Evolutionary conservation across 768 basidiomycete species (phyloP).

Genomic region (Paxillus involutus): DNA sequence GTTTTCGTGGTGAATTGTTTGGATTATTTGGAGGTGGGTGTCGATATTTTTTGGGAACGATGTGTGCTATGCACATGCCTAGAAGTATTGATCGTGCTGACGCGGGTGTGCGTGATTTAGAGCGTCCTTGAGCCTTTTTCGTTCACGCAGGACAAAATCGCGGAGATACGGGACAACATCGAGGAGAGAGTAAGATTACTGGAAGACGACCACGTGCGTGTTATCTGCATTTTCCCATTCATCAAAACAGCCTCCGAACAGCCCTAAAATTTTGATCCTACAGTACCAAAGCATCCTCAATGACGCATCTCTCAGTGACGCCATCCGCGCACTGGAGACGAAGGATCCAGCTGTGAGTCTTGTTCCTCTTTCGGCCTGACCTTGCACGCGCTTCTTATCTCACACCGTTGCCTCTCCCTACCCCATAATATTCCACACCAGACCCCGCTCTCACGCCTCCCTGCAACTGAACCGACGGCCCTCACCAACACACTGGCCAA

Average conservation of each 20-base stretch:
- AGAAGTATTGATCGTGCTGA: slow-evolving; percentile 3
- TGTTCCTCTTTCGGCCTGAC: not conserved
- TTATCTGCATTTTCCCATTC: not conserved
- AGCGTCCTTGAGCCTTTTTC: slow-evolving; percentile 63
- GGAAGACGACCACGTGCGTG: slow-evolving; percentile 81
- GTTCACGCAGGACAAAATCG: slow-evolving; percentile 65
- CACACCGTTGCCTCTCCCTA: not conserved
- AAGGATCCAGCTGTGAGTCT: slow-evolving; percentile 20
- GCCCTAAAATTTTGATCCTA: not conserved
- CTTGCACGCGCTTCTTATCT: not conserved
- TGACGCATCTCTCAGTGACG: slow-evolving; percentile 29
- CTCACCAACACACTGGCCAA: slow-evolving; percentile 61
- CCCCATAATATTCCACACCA: slow-evolving; percentile 16
- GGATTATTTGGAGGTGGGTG: slow-evolving; percentile 73
- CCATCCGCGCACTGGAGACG: slow-evolving; percentile 20
- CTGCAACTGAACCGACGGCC: slow-evolving; percentile 60
- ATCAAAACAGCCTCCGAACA: too few relatives aligned
- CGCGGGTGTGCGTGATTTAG: slow-evolving; percentile 32
- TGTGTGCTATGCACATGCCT: not conserved
- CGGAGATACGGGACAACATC: slow-evolving; percentile 56
- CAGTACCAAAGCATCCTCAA: slow-evolving; percentile 25
- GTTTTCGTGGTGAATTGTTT: slow-evolving; percentile 88
- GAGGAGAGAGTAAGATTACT: slow-evolving; percentile 62
- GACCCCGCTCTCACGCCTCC: slow-evolving; percentile 74
- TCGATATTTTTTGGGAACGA: not conserved